Conservation (phyloP, 2,329 filamentous ascomycete genomes). For the Biscogniauxia marginata region DNA sequence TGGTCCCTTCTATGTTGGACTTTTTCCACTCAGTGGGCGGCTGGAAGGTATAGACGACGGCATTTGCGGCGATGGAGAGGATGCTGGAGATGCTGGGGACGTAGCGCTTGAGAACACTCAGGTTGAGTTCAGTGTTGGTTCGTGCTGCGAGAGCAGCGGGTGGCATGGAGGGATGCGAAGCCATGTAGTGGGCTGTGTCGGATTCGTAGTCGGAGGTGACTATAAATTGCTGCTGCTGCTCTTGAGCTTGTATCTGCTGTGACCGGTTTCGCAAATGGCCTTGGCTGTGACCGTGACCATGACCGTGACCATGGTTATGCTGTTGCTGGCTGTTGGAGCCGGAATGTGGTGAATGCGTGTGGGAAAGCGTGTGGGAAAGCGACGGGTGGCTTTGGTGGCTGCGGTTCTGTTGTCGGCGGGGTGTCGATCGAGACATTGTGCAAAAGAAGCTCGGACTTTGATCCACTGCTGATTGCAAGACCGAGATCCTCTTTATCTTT, state of each 20-base stretch:
- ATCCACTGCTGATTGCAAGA: too few species aligned
- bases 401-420: slow-evolving; percentile 33
- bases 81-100: slow-evolving; percentile 72
- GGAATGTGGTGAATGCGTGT: slow-evolving; percentile 1
- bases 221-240: slow-evolving; percentile 29
- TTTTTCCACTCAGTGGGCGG: slow-evolving; percentile 74
- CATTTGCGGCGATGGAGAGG: slow-evolving; percentile 78
- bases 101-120: slow-evolving; percentile 79
- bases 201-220: slow-evolving; percentile 63
- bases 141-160: slow-evolving; percentile 57
- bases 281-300: slow-evolving; percentile 17
- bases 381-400: slow-evolving; percentile 21
- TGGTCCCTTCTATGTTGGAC: slow-evolving; percentile 76
- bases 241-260: slow-evolving; percentile 27
- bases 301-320: slow-evolving; percentile 9
- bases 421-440: slow-evolving; percentile 36
- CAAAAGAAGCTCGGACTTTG: too few species aligned
- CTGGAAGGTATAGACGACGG: slow-evolving; percentile 77
- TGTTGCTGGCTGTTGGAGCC: slow-evolving; percentile 5
- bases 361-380: slow-evolving; percentile 1
- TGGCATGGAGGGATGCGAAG: slow-evolving; percentile 39
- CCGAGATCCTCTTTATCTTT: too few species aligned
- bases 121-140: slow-evolving; percentile 83
- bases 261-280: slow-evolving; percentile 37
- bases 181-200: slow-evolving; percentile 54